These are phyloP conservation scores for Stipa capillata DNA, from an alignment of 176 grass and related monocot genomes.

Conservation along the genomic window DNA sequence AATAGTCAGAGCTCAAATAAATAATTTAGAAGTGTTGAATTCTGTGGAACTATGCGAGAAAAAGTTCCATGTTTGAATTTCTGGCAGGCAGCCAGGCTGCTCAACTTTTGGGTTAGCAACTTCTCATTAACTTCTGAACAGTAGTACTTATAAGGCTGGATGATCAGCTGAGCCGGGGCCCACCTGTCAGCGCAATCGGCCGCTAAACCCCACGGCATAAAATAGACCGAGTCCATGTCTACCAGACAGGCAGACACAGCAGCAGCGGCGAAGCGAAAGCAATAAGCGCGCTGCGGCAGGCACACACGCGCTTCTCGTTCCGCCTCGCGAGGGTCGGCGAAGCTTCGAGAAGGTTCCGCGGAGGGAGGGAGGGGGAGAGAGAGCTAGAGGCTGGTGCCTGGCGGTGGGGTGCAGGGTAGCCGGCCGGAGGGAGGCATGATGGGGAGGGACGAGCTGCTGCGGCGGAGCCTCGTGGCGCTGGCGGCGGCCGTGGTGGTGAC, in stretches of 20 bases:
- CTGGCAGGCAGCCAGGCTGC: background rate
- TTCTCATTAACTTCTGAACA: conserved; percentile 14
- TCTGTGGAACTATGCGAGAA: background rate
- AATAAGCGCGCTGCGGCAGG: background rate
- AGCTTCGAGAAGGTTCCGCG: background rate
- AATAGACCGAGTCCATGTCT: conserved; percentile 27
- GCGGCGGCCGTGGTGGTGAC: conserved; percentile 49
- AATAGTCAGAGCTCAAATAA: background rate
- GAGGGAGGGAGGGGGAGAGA: background rate
- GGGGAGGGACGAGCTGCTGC: conserved; percentile 79
- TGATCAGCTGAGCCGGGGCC: background rate
- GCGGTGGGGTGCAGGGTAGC: background rate
- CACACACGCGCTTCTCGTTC: conserved; percentile 20
- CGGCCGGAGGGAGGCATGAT: conserved; percentile 26
- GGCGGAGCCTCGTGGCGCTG: conserved; percentile 70
- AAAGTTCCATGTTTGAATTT: background rate
- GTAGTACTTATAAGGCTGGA: background rate
- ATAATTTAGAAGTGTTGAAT: background rate
- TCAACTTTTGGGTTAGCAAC: background rate
- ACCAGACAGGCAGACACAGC: too few species aligned
- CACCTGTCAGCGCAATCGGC: background rate
- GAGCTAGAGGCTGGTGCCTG: too few species aligned
- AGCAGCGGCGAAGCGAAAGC: background rate
- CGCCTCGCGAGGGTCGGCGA: background rate
- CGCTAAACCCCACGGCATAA: conserved; percentile 23